These are phyloP conservation scores for Cryptococcus sp. DNA, from an alignment of 1,284 basidiomycete genomes.

Conservation along the genomic window DNA sequence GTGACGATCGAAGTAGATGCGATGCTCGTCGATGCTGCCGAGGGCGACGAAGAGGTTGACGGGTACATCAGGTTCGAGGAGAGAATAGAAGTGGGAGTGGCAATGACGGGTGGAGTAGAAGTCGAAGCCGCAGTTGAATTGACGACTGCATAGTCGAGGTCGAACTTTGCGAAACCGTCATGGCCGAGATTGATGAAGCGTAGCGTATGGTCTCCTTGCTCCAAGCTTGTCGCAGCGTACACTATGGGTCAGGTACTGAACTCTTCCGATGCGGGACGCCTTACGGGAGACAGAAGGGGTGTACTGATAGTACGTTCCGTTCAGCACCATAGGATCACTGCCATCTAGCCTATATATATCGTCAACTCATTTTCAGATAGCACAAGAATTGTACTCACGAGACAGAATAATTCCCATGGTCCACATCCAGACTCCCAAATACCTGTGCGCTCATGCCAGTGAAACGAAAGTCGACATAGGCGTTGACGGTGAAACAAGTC, in stretches of 20 bases:
- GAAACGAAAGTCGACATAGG: background rate
- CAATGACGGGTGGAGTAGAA: too few species aligned
- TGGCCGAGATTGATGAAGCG: background rate
- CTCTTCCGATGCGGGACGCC: too few species aligned
- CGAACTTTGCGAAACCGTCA: background rate
- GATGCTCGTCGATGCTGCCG: too few species aligned
- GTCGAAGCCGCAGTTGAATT: background rate
- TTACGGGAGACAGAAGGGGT: background rate
- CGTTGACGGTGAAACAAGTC: too few species aligned
- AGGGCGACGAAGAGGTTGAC: too few species aligned
- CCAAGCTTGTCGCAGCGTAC: background rate
- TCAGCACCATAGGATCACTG: background rate
- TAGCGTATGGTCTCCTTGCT: background rate
- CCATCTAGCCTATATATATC: background rate
- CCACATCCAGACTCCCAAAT: background rate
- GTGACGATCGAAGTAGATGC: too few species aligned
- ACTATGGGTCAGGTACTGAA: background rate
- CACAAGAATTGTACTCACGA: background rate
- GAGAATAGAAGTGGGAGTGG: too few species aligned
- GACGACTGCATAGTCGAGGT: background rate
- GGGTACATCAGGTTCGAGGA: too few species aligned
- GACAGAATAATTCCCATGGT: background rate
- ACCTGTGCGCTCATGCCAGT: background rate
- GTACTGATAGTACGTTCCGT: background rate
- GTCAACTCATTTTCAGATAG: background rate